phyloP scores from a whole-genome alignment of 225 moss, liverwort and hornwort species.

The Climacium dendroides region DNA sequence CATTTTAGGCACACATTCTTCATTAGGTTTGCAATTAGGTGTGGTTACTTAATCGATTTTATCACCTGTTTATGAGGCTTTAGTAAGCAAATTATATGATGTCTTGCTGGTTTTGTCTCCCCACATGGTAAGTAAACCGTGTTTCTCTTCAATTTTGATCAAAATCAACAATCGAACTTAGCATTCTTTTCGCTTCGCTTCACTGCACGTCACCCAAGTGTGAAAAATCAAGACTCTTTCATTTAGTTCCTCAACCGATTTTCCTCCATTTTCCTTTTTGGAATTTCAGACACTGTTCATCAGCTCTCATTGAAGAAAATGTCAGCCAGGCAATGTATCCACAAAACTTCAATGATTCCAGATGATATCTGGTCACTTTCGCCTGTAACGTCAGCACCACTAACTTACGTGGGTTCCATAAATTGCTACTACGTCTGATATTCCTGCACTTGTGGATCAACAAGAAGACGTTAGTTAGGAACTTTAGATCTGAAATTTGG shows the following conservation, averaged over 20 bases:
- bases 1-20: too few relatives aligned
- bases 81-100: background rate
- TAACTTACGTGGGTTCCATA: background rate
- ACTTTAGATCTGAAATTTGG: background rate
- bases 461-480: background rate
- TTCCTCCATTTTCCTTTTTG: background rate
- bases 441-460: background rate
- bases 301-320: background rate
- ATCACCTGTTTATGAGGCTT: background rate
- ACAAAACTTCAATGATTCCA: background rate
- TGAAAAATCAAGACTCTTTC: background rate
- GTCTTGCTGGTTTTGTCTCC: background rate
- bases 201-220: background rate
- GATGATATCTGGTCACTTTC: background rate
- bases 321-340: background rate
- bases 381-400: background rate
- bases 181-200: background rate
- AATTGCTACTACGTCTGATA: background rate
- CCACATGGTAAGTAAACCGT: too few relatives aligned
- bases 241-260: background rate
- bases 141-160: background rate
- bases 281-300: background rate
- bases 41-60: background rate
- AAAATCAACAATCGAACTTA: background rate
- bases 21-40: background rate